phyloP scores from a whole-genome alignment of 2,329 filamentous ascomycete genomes.

The Venturiaceae sp. region DNA sequence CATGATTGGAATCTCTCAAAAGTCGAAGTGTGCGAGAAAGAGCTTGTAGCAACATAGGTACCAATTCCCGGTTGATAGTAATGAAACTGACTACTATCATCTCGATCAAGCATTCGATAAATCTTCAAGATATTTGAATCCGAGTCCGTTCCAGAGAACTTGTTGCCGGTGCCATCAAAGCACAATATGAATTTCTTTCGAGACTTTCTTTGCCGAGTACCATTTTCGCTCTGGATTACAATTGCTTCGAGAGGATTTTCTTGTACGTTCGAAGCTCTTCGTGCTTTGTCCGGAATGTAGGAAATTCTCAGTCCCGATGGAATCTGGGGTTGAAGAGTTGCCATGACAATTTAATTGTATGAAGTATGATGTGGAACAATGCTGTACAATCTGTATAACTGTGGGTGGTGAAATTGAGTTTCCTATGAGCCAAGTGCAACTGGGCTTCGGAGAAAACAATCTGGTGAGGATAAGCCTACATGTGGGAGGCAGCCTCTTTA shows the following conservation, averaged over 20 bases:
- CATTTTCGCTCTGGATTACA: not conserved
- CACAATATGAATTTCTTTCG: constrained; percentile 24
- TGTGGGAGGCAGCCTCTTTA: not conserved
- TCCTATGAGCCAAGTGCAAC: not conserved
- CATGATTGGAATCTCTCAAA: constrained; percentile 52
- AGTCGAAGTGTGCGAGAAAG: constrained; percentile 47
- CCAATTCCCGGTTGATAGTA: constrained; percentile 46
- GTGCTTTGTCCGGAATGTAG: not conserved
- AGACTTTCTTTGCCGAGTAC: not conserved
- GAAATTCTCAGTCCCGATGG: not conserved
- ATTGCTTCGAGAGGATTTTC: not conserved
- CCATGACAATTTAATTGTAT: too few relatives aligned
- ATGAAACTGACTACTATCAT: constrained; percentile 45
- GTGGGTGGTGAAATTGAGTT: too few relatives aligned
- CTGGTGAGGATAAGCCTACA: too few relatives aligned
- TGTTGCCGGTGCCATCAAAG: constrained; percentile 33
- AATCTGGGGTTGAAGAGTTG: not conserved
- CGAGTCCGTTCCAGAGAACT: constrained; percentile 28
- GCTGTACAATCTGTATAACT: too few relatives aligned
- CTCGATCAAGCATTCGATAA: constrained; percentile 58
- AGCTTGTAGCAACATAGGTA: constrained; percentile 57
- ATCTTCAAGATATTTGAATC: constrained; percentile 52
- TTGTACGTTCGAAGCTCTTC: not conserved
- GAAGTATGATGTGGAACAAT: too few relatives aligned
- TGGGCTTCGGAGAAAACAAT: not conserved